Conservation (phyloP, 2,329 filamentous ascomycete genomes). For the Amauroascus verrucosus region DNA sequence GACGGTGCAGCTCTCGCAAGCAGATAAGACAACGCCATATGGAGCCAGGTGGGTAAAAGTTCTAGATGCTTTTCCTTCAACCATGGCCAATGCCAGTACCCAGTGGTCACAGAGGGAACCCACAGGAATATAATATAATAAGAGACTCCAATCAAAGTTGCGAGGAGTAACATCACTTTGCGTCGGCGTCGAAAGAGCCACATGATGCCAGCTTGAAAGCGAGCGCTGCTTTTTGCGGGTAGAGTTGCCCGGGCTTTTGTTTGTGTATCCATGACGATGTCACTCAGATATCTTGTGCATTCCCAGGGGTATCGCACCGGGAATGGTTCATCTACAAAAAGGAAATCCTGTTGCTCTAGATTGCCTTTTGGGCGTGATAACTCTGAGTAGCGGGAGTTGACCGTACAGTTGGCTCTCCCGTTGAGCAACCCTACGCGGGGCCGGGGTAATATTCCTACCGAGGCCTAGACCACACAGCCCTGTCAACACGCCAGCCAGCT, state of each 20-base stretch:
- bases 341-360: too few species aligned
- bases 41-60: slow-evolving; percentile 11
- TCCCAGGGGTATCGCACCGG: background rate
- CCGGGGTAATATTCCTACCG: too few species aligned
- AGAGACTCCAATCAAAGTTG: background rate
- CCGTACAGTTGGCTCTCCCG: too few species aligned
- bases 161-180: background rate
- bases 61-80: slow-evolving; percentile 8
- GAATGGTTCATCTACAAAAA: too few species aligned
- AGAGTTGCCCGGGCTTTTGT: background rate
- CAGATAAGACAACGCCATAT: slow-evolving; percentile 4
- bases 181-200: background rate
- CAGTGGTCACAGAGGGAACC: background rate
- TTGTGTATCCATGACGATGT: background rate
- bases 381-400: too few species aligned
- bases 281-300: background rate
- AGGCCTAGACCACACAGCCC: too few species aligned
- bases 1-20: slow-evolving; percentile 13
- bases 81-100: slow-evolving; percentile 5
- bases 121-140: slow-evolving; percentile 2
- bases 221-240: background rate
- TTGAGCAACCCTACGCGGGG: too few species aligned
- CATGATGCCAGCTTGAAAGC: background rate
- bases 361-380: too few species aligned
- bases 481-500: too few species aligned